Evolutionary conservation across 2,329 filamentous ascomycete genomes (phyloP), one percentile per base, ranked within the genome.

Genomic region (Claviceps africana): DNA sequence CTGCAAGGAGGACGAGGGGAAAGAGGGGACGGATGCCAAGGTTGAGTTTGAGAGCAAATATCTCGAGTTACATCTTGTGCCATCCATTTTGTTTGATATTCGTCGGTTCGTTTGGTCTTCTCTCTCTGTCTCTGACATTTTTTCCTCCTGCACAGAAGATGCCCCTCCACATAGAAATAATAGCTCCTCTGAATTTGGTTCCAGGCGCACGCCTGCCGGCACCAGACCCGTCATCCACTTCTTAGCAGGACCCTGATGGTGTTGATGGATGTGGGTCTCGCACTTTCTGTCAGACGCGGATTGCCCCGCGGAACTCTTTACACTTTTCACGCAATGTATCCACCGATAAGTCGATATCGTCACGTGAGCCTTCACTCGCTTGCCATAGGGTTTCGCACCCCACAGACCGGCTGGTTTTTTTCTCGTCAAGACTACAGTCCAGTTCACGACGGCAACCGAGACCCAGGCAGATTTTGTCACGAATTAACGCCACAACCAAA

Each of bases 401-500:
- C 66, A 67, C 67, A 68, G 61, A 66, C 61, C 58, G 57, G 52
- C 56, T 55, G 56, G 55, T 63, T 65, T 63, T 63, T 64, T 67
- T 66, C 31, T 63, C 55, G 58, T 57, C 59, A 57, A 64, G 59
- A 42, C 58, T 61, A 57, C 58, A 61, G 61, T 19, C 6, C 17
- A 48, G 35, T 17, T 64, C 60, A 65, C 63, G 63, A 67, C 63
- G 62, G 63, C 62, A 64, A 60, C 59, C 60, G 63, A 64, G 62
- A 67, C 60, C 61, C 40, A 62, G 65, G 65, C 62, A 67, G 60
- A 60, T 62, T 55, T 65, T 59, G 58, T 61, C 57, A 67, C 65
- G 65, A 67, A 66, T 60, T 64, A 68, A 69, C 67, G 66, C 64
- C 67, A 64, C 62, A 65, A 63, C 66, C 64, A 70, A 68, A 68